Conservation (phyloP, 139 green algal genomes). For the Monoraphidium neglectum region DNA sequence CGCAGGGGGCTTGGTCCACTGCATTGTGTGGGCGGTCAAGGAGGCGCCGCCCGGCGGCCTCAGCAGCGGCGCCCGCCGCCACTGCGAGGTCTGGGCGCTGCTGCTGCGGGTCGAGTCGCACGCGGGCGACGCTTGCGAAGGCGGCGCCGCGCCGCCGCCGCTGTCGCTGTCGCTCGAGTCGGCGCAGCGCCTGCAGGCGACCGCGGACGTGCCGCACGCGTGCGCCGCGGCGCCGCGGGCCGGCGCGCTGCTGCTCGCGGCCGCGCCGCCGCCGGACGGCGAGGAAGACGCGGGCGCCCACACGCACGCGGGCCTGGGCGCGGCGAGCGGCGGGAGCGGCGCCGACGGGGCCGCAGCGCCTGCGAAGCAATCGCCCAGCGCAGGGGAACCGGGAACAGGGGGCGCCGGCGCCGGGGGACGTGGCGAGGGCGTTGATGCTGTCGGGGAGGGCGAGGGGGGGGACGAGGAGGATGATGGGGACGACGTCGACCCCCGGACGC, state of each 20-base stretch:
- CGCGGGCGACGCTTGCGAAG: not conserved
- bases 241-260: not conserved
- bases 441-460: not conserved
- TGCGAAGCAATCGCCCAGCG: not conserved
- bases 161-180: not conserved
- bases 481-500: slow-evolving; percentile 64
- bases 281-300: not conserved
- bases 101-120: slow-evolving; percentile 3
- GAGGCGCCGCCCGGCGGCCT: slow-evolving; percentile 4
- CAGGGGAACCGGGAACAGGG: no score
- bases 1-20: not conserved
- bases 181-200: not conserved
- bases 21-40: not conserved
- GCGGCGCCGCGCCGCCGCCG: not conserved
- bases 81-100: slow-evolving; percentile 35
- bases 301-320: not conserved
- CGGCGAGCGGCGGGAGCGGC: not conserved
- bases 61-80: slow-evolving; percentile 19
- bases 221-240: not conserved
- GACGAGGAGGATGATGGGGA: slow-evolving; percentile 42
- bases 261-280: not conserved
- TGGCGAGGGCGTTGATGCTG: not conserved
- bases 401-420: not conserved
- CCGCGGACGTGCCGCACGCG: not conserved
- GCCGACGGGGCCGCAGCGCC: not conserved